Percentiles rank a stretch among this genome's conserved stretches.
phyloP scores from a whole-genome alignment of 805 yeast species.

The Candida berthetii region DNA sequence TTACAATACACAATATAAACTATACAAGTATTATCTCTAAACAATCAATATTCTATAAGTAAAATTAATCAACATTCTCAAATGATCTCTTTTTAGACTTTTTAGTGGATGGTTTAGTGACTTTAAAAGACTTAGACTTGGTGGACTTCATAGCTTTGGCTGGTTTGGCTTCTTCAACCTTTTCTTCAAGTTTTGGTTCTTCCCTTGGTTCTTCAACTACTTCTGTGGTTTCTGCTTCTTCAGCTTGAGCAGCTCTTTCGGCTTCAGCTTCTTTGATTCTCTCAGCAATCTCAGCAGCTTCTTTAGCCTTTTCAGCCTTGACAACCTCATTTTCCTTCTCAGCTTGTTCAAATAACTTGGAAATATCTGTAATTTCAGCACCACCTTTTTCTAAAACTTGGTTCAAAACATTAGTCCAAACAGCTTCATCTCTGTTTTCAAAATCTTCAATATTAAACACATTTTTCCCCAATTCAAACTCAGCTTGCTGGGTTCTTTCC shows the following conservation, averaged over 20 bases:
- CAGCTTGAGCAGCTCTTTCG: not conserved
- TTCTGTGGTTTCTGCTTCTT: not conserved
- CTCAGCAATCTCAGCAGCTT: not conserved
- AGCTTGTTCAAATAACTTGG: not conserved
- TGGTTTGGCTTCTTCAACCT: too few species aligned
- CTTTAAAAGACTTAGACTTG: too few species aligned
- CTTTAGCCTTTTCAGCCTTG: too few species aligned
- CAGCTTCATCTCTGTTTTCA: slow-evolving; percentile 46
- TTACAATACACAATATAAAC: too few species aligned
- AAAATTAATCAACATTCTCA: too few species aligned
- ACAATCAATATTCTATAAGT: too few species aligned
- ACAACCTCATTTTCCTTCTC: not conserved
- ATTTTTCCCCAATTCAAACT: slow-evolving; percentile 71
- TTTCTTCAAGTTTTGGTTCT: too few species aligned
- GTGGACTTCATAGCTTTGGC: too few species aligned
- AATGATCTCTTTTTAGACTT: too few species aligned
- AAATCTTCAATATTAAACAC: slow-evolving; percentile 68
- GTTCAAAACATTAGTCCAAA: slow-evolving; percentile 66
- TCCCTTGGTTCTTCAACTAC: too few species aligned
- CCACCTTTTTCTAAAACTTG: slow-evolving; percentile 45
- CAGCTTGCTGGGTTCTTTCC: slow-evolving; percentile 68
- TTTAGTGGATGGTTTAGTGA: too few species aligned
- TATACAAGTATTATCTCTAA: too few species aligned
- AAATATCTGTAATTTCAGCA: slow-evolving; percentile 24
- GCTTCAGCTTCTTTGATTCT: not conserved